A percentile compares a stretch with the other conserved stretches of the same genome.
phyloP scores from a whole-genome alignment of 1,284 basidiomycete genomes.

The Tremellales sp. region DNA sequence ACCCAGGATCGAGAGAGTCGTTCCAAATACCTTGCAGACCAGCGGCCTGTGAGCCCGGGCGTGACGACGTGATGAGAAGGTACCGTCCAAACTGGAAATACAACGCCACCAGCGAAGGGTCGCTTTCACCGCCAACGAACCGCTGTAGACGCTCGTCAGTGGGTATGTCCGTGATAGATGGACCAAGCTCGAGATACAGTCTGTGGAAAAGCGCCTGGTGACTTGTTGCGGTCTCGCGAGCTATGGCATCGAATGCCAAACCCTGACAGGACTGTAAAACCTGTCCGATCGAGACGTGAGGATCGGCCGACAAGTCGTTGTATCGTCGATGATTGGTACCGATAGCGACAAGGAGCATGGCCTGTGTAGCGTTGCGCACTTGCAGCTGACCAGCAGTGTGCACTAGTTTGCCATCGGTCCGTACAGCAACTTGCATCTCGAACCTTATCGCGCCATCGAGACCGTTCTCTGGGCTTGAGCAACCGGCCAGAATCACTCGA shows the following conservation, averaged over 20 bases:
- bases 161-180: not conserved
- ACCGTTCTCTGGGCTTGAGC: conserved; percentile 2
- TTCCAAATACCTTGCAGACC: conserved; percentile 16
- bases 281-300: not conserved
- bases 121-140: conserved; percentile 1
- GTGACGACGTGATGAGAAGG: conserved; percentile 7
- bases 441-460: not conserved
- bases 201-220: not conserved
- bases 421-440: not conserved
- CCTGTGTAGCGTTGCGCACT: conserved; percentile 1
- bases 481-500: not conserved
- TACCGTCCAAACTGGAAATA: conserved; percentile 13
- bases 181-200: not conserved
- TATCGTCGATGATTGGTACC: conserved; percentile 1
- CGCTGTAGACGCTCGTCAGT: not conserved
- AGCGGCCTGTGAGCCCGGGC: conserved; percentile 4
- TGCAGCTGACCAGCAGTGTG: not conserved
- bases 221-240: not conserved
- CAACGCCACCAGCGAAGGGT: conserved; percentile 4
- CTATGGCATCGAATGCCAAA: not conserved
- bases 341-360: not conserved
- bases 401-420: not conserved
- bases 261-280: not conserved
- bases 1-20: conserved; percentile 5
- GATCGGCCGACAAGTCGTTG: conserved; percentile 2